These are phyloP conservation scores for Geotrichum siamense DNA, from an alignment of 1,139 yeast species.

Conservation along the genomic window DNA sequence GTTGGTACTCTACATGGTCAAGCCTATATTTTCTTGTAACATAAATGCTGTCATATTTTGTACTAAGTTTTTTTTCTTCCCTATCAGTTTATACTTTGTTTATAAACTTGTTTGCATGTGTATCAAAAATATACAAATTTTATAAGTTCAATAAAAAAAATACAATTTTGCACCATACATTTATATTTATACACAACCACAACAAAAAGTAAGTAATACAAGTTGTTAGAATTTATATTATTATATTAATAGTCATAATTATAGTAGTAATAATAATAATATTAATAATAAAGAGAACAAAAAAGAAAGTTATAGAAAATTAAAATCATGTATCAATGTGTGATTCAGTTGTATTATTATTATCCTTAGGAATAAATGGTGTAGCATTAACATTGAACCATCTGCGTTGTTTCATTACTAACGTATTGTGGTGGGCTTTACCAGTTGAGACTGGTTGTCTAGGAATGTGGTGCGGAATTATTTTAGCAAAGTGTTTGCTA, in stretches of 20 bases:
- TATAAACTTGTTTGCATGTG: no score
- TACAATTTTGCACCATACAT: no score
- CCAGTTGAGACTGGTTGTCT: background rate
- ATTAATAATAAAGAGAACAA: background rate
- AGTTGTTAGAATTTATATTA: background rate
- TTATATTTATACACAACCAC: no score
- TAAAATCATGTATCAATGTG: background rate
- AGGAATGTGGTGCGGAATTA: background rate
- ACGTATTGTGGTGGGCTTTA: background rate
- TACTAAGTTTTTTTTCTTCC: no score
- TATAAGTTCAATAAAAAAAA: no score
- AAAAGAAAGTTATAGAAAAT: background rate
- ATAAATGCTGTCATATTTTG: no score
- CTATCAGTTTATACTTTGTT: no score
- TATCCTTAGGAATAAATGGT: slow-evolving; percentile 1
- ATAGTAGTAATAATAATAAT: background rate
- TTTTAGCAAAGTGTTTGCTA: background rate
- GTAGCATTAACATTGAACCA: slow-evolving; percentile 4
- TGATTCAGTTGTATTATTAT: background rate
- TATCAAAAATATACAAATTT: no score
- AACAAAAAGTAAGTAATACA: background rate
- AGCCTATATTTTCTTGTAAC: no score
- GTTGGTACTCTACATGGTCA: no score
- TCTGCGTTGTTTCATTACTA: slow-evolving; percentile 1
- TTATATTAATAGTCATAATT: background rate